Evolutionary conservation across 371 early-diverging fungal genomes (phyloP).

Genomic region (Nosema granulosis): DNA sequence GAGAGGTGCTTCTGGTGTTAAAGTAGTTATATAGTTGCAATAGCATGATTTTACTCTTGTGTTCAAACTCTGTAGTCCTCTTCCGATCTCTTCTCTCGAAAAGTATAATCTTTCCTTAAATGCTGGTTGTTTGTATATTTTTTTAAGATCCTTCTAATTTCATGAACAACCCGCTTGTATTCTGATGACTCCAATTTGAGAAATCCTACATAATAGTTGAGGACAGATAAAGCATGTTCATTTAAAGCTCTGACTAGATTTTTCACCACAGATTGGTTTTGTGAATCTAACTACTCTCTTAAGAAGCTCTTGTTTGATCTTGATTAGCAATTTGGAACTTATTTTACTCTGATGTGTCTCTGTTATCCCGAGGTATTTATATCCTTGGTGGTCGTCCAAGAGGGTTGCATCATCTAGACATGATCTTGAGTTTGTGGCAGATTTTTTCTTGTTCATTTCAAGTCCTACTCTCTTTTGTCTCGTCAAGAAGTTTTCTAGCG

Average conservation of each 20-base stretch:
- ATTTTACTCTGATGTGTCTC: too few species aligned
- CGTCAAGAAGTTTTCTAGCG: not conserved
- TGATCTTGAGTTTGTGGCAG: not conserved
- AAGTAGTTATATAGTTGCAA: too few species aligned
- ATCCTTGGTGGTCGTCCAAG: not conserved
- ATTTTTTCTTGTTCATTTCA: constrained; percentile 4
- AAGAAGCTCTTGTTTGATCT: too few species aligned
- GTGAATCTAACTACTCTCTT: too few species aligned
- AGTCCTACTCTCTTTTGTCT: not conserved
- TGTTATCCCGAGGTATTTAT: constrained; percentile 4
- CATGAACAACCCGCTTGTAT: not conserved
- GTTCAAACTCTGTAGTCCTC: not conserved
- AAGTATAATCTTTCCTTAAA: not conserved
- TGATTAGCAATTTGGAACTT: too few species aligned
- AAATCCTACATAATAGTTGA: not conserved
- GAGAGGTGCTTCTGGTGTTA: too few species aligned
- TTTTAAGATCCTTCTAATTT: not conserved
- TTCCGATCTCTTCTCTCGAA: not conserved
- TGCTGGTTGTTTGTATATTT: constrained; percentile 6
- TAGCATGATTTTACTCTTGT: not conserved
- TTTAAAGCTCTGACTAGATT: constrained; percentile 8
- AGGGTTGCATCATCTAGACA: constrained; percentile 5
- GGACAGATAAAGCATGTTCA: constrained; percentile 7
- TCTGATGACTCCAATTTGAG: not conserved
- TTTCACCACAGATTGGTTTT: too few species aligned